A percentile compares a stretch with the other conserved stretches of the same genome.
Evolutionary conservation across 2,329 filamentous ascomycete species (phyloP).

Genomic region (Mycosphaerella sp.): DNA sequence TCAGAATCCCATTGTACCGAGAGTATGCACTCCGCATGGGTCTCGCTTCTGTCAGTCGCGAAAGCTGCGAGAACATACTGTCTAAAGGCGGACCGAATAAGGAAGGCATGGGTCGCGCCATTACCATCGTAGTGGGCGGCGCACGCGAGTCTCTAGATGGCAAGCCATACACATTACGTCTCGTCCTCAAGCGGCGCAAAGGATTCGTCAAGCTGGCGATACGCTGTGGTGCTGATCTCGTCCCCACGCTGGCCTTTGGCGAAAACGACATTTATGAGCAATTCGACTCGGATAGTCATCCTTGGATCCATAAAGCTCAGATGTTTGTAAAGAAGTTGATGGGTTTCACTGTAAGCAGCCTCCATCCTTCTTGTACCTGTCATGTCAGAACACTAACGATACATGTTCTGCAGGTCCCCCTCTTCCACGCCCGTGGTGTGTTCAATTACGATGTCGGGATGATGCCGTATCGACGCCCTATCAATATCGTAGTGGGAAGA

Average conservation of each 20-base stretch:
- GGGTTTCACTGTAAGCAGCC: constrained; percentile 87
- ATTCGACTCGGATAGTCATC: constrained; percentile 67
- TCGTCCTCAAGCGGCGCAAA: constrained; percentile 77
- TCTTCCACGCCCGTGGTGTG: constrained; percentile 82
- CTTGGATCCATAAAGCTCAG: constrained; percentile 72
- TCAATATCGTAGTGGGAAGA: constrained; percentile 83
- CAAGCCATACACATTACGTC: constrained; percentile 65
- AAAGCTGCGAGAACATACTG: constrained; percentile 84
- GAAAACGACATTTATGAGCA: constrained; percentile 97
- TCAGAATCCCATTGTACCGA: constrained; percentile 85
- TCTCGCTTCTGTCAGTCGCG: constrained; percentile 78
- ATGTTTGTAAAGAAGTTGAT: constrained; percentile 75
- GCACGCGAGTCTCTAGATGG: constrained; percentile 89
- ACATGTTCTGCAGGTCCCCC: constrained; percentile 57
- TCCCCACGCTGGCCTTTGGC: constrained; percentile 86
- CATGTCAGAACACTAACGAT: neutral
- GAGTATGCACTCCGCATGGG: constrained; percentile 91
- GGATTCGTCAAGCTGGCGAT: constrained; percentile 93
- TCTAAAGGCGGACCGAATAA: constrained; percentile 68
- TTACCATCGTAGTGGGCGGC: constrained; percentile 91
- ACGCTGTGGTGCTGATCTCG: constrained; percentile 83
- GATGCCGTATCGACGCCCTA: constrained; percentile 81
- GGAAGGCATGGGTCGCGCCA: constrained; percentile 87
- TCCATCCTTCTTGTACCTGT: constrained; percentile 57
- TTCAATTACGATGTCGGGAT: constrained; percentile 98